Evolutionary conservation across 805 yeast genomes (phyloP).

Genomic region (Lipomyces starkeyi): DNA sequence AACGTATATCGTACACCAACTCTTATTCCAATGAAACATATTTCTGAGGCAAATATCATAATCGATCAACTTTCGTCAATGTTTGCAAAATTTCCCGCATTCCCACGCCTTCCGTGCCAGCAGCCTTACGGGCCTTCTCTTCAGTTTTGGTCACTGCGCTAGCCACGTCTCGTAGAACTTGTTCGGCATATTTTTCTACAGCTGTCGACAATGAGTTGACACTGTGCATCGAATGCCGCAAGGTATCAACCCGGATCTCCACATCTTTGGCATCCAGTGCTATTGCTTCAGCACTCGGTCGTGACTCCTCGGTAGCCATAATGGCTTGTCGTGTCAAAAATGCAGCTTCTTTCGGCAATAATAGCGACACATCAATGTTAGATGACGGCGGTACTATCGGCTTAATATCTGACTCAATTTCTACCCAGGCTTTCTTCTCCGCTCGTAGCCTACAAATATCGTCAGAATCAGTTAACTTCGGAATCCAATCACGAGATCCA

Average conservation of each 20-base stretch:
- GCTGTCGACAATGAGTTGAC: conserved; percentile 38
- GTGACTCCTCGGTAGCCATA: conserved; percentile 47
- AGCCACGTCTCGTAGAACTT: conserved; percentile 18
- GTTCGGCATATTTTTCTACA: conserved; percentile 37
- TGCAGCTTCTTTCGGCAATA: conserved; percentile 32
- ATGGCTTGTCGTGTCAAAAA: conserved; percentile 50
- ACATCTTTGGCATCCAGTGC: conserved; percentile 38
- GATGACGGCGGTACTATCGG: conserved; percentile 32
- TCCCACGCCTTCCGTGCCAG: conserved; percentile 33
- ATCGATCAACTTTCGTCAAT: conserved; percentile 31
- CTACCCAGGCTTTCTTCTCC: conserved; percentile 35
- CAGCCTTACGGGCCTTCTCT: conserved; percentile 18
- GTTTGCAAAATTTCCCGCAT: conserved; percentile 33
- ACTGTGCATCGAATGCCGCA: conserved; percentile 39
- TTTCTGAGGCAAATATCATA: conserved; percentile 14
- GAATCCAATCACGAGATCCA: not conserved
- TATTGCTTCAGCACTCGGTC: conserved; percentile 26
- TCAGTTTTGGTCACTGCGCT: conserved; percentile 2
- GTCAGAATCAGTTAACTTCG: not conserved
- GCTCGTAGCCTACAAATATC: conserved; percentile 23
- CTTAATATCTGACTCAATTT: conserved; percentile 21
- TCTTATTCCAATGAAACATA: conserved; percentile 4
- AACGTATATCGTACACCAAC: conserved; percentile 11
- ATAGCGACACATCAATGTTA: conserved; percentile 32
- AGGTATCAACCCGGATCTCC: conserved; percentile 32